Evolutionary conservation across 768 basidiomycete genomes (phyloP).

Genomic region (Suillus weaverae): DNA sequence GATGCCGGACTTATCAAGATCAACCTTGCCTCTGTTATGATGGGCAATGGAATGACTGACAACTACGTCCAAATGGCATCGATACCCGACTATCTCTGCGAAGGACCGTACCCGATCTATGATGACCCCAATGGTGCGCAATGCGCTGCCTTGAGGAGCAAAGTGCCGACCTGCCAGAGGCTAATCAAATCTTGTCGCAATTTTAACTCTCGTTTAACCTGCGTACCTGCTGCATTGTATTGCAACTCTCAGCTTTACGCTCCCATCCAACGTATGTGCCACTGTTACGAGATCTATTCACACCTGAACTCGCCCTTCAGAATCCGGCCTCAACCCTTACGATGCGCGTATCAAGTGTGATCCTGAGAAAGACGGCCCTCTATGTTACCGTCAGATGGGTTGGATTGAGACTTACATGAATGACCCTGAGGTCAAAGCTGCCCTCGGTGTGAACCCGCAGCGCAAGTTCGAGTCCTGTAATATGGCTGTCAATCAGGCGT

Average conservation of each 20-base stretch:
- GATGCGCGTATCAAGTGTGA: conserved; percentile 83
- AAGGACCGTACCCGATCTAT: conserved; percentile 81
- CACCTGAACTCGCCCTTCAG: conserved; percentile 32
- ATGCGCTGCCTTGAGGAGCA: conserved; percentile 61
- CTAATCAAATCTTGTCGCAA: conserved; percentile 72
- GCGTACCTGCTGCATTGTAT: conserved; percentile 74
- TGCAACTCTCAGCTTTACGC: conserved; percentile 75
- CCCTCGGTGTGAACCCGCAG: conserved; percentile 67
- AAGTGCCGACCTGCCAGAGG: conserved; percentile 72
- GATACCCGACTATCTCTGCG: conserved; percentile 81
- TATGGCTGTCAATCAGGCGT: conserved; percentile 77
- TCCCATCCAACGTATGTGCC: conserved; percentile 64
- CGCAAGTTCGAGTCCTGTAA: conserved; percentile 72
- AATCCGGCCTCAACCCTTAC: conserved; percentile 83
- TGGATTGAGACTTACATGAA: conserved; percentile 95
- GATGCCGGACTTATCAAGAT: conserved; percentile 59
- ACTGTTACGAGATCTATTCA: neutral
- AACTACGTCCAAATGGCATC: conserved; percentile 78
- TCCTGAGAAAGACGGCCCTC: conserved; percentile 60
- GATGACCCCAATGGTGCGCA: conserved; percentile 66
- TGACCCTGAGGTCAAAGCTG: conserved; percentile 69
- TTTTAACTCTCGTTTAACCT: conserved; percentile 58
- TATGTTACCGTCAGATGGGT: conserved; percentile 77
- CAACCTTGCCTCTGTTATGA: conserved; percentile 80
- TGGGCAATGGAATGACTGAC: conserved; percentile 88